These are phyloP conservation scores for Leccinum longicurvipes DNA, from an alignment of 768 basidiomycete genomes.

Conservation along the genomic window DNA sequence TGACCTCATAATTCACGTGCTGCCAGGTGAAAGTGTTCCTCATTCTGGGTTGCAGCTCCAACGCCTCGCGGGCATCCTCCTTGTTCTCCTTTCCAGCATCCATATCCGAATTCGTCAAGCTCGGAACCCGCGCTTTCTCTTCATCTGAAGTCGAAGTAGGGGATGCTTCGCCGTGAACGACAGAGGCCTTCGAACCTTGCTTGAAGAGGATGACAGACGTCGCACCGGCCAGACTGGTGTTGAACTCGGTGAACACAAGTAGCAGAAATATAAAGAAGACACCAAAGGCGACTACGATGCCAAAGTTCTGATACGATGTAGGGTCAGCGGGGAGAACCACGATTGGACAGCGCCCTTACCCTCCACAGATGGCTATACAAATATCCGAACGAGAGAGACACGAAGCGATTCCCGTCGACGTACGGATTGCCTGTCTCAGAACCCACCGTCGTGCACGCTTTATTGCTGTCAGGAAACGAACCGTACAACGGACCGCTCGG, in stretches of 20 bases:
- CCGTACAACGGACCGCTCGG: constrained; percentile 65
- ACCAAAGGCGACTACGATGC: constrained; percentile 66
- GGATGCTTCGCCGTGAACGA: neutral
- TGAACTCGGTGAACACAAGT: constrained; percentile 58
- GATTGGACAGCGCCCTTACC: constrained; percentile 19
- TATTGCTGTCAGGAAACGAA: constrained; percentile 53
- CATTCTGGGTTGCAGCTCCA: constrained; percentile 34
- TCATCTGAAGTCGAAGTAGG: constrained; percentile 25
- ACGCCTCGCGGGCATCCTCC: constrained; percentile 28
- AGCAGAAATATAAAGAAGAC: constrained; percentile 53
- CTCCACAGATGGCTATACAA: constrained; percentile 47
- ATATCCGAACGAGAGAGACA: constrained; percentile 42
- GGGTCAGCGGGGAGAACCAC: neutral
- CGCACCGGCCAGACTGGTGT: constrained; percentile 35
- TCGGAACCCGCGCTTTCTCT: constrained; percentile 25
- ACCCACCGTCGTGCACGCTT: constrained; percentile 75
- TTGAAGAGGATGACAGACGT: constrained; percentile 61
- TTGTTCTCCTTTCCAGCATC: constrained; percentile 8
- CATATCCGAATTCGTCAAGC: constrained; percentile 1
- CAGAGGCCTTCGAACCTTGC: constrained; percentile 43
- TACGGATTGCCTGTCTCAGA: constrained; percentile 53
- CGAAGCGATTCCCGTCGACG: constrained; percentile 62
- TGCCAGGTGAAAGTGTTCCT: constrained; percentile 80
- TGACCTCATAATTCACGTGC: constrained; percentile 63
- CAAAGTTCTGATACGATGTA: constrained; percentile 48